Evolutionary conservation across 768 basidiomycete species (phyloP), one percentile per base, ranked within the genome.

Genomic region (Rhodosporidiobolus sp.): DNA sequence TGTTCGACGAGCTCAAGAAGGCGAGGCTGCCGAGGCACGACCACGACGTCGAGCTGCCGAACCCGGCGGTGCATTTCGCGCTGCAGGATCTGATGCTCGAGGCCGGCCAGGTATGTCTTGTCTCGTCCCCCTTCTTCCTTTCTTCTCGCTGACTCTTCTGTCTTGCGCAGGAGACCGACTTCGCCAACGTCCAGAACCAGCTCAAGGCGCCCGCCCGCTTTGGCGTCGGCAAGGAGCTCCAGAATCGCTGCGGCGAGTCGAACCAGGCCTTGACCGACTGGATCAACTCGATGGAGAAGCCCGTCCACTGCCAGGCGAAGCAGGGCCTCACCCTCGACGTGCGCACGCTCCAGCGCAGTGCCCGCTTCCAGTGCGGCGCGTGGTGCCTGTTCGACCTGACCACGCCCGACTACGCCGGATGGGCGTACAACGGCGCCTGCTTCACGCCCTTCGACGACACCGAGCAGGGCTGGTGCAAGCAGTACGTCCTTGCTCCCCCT

Each of bases 241-340:
- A 70, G 46, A 56, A 70, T 20, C 69, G 69, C 4, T 70, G 69
- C 63, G 69, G 69, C 50, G 69, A 70, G 54, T 65, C 63, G 52
- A 61, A 65, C 53, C 52, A 60, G 43, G 69, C 63, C 8, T n/a
- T 70, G 24, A 65, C 69, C 12, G 53, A 61, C 26, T 70, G 69
- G 69, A 70, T 70, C 69, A 50, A 70, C 64, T 61, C 63, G 63
- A n/a, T 70, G 56, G 69, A 70, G 69, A 38, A 43, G 28, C 69
- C 69, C 0, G 1, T 38, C 14, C 38, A 43, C 5, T 70, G 69
- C 64, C 58, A 54, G 20, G 52, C 63, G 17, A 17, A 28, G 48
- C 4, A 49, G 48, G 38, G 12, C 6, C 16, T 16, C n/a, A 12
- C 48, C 20, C 52, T 65, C n/a, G 65, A 61, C 45, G 28, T n/a